Percentiles rank a stretch among this genome's conserved stretches.
These are phyloP conservation scores for Hygrophorus pudorinus DNA, from an alignment of 768 basidiomycete species.

Conservation along the genomic window DNA sequence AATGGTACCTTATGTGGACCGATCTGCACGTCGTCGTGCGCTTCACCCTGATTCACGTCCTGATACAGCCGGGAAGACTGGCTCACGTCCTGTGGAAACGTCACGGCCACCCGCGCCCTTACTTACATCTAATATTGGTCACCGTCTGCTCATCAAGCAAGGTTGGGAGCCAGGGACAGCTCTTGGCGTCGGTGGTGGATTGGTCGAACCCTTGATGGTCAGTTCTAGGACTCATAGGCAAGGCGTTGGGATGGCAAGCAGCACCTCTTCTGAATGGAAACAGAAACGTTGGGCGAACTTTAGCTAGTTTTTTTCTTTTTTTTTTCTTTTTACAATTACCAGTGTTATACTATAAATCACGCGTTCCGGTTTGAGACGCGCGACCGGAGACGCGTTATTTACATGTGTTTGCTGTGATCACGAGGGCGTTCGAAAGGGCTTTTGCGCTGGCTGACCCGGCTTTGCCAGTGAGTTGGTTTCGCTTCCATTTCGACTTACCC, in stretches of 20 bases:
- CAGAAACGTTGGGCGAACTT: constrained; percentile 28
- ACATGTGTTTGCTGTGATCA: neutral
- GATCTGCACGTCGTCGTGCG: constrained; percentile 61
- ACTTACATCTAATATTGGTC: constrained; percentile 52
- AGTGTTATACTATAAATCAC: neutral
- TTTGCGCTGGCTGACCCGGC: too few species aligned
- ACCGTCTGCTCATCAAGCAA: constrained; percentile 58
- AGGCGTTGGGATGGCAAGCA: constrained; percentile 40
- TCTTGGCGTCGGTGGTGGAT: constrained; percentile 35
- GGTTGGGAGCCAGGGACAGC: constrained; percentile 67
- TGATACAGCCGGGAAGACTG: constrained; percentile 36
- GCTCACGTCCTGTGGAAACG: constrained; percentile 13
- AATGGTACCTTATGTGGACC: constrained; percentile 42
- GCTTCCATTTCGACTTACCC: too few species aligned
- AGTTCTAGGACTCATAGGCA: constrained; percentile 32
- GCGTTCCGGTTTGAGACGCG: neutral
- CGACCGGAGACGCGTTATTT: neutral
- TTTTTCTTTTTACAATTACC: too few species aligned
- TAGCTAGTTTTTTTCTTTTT: too few species aligned
- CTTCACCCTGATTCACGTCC: constrained; percentile 40
- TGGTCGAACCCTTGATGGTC: constrained; percentile 51
- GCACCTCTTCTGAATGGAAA: constrained; percentile 25
- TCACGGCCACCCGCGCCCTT: constrained; percentile 41
- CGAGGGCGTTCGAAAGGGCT: neutral
- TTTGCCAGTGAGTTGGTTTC: too few species aligned